Percentiles rank a stretch among this genome's conserved stretches.
phyloP scores from a whole-genome alignment of 2,329 filamentous ascomycete genomes.

The Pestalotiopsis sp. region DNA sequence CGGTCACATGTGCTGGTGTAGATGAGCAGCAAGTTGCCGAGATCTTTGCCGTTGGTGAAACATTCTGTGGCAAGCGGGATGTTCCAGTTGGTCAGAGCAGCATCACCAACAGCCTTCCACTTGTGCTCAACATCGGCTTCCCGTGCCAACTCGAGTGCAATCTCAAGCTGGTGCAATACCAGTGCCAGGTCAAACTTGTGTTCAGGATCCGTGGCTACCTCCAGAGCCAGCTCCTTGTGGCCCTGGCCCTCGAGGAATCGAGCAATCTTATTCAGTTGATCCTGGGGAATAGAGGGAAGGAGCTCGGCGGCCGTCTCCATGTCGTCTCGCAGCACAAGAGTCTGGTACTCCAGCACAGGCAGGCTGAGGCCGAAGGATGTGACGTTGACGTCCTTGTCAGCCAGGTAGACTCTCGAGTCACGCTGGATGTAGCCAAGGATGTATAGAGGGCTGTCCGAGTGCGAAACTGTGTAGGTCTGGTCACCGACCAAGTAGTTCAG shows the following conservation, averaged over 20 bases:
- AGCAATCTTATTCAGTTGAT: conserved; percentile 97
- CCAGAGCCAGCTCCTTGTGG: conserved; percentile 91
- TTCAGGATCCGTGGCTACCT: conserved; percentile 91
- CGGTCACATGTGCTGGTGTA: conserved; percentile 84
- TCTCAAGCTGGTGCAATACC: conserved; percentile 77
- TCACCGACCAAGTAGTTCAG: conserved; percentile 98
- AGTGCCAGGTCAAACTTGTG: conserved; percentile 95
- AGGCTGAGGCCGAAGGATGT: conserved; percentile 90
- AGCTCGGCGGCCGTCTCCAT: conserved; percentile 89
- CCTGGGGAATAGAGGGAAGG: conserved; percentile 79
- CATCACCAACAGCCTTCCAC: conserved; percentile 97
- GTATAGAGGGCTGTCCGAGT: conserved; percentile 96
- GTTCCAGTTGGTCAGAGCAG: conserved; percentile 85
- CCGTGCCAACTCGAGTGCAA: conserved; percentile 81
- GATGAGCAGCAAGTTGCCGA: conserved; percentile 84
- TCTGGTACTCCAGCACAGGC: conserved; percentile 95
- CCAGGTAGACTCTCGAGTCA: conserved; percentile 92
- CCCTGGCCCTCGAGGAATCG: conserved; percentile 97
- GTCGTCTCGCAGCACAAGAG: conserved; percentile 88
- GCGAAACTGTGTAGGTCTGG: conserved; percentile 95
- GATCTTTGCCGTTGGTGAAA: conserved; percentile 86
- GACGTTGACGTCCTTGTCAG: conserved; percentile 92
- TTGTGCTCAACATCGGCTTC: conserved; percentile 90
- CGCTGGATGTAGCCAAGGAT: conserved; percentile 92
- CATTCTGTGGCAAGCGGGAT: conserved; percentile 87